Percentiles rank a stretch among this genome's conserved stretches.
phyloP scores from a whole-genome alignment of 2,329 filamentous ascomycete species.

The Talaromyces sp. region DNA sequence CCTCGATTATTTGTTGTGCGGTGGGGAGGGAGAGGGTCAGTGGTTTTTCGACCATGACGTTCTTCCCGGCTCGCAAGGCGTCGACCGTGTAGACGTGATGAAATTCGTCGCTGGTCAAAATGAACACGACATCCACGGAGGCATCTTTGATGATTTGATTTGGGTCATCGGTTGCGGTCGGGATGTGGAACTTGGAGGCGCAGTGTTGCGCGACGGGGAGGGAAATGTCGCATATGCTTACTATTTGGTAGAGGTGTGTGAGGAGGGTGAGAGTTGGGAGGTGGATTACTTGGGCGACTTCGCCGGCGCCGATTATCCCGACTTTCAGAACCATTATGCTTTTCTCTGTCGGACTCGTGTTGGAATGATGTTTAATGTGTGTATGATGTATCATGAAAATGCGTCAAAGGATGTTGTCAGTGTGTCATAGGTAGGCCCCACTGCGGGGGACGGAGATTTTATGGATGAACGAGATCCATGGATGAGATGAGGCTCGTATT shows the following conservation, averaged over 20 bases:
- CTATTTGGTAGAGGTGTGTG: constrained; percentile 44
- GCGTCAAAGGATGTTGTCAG: neutral
- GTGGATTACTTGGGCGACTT: constrained; percentile 53
- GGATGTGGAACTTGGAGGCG: constrained; percentile 21
- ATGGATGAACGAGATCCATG: neutral
- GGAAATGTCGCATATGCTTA: constrained; percentile 51
- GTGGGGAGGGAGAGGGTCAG: constrained; percentile 49
- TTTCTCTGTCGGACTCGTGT: neutral
- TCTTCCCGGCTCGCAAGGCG: constrained; percentile 53
- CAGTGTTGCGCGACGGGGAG: constrained; percentile 13
- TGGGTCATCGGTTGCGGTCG: constrained; percentile 35
- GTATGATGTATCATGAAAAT: neutral
- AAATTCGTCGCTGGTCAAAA: constrained; percentile 53
- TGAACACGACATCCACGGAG: constrained; percentile 53
- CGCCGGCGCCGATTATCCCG: constrained; percentile 37
- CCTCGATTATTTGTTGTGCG: constrained; percentile 47
- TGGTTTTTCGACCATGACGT: constrained; percentile 59
- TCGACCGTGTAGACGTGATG: constrained; percentile 52
- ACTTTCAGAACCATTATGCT: constrained; percentile 25
- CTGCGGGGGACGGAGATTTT: neutral
- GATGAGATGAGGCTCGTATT: neutral
- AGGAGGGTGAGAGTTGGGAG: constrained; percentile 49
- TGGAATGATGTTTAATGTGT: neutral
- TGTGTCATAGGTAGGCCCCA: neutral
- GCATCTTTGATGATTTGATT: constrained; percentile 42